Percentiles rank a stretch among this genome's conserved stretches.
phyloP scores from a whole-genome alignment of 1,139 yeast genomes.

The Suhomyces chickasaworum region DNA sequence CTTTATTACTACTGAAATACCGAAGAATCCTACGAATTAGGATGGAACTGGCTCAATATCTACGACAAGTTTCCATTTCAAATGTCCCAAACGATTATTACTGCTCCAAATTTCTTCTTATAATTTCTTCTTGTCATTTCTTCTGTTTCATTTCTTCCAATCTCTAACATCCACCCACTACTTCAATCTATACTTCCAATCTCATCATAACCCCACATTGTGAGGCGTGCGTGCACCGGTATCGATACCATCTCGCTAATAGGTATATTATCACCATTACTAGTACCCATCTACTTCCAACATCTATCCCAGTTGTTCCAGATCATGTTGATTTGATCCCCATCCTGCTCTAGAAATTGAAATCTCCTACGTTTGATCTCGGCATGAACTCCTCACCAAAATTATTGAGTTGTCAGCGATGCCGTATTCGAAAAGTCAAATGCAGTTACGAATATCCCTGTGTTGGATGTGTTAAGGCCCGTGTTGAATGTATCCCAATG shows the following conservation, averaged over 20 bases:
- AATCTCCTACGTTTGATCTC: neutral
- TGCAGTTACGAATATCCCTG: constrained; percentile 57
- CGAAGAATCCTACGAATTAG: too few species aligned
- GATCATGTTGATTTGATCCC: constrained; percentile 2
- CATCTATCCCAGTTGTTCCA: neutral
- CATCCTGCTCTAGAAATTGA: neutral
- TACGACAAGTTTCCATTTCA: too few species aligned
- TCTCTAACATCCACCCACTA: too few species aligned
- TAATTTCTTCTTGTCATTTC: neutral
- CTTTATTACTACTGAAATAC: too few species aligned
- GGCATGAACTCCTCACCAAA: constrained; percentile 10
- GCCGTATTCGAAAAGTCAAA: constrained; percentile 55
- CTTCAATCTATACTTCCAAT: too few species aligned
- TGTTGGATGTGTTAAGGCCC: constrained; percentile 46
- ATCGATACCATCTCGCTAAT: neutral
- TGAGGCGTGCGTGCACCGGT: neutral
- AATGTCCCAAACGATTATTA: too few species aligned
- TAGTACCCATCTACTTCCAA: neutral
- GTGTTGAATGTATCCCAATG: constrained; percentile 51
- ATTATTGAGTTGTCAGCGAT: constrained; percentile 45
- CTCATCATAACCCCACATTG: neutral
- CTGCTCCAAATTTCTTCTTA: too few species aligned
- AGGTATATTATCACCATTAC: neutral
- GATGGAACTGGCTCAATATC: too few species aligned
- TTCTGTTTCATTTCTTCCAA: too few species aligned